Evolutionary conservation across 2,329 filamentous ascomycete genomes (phyloP), one percentile per base, ranked within the genome.

Genomic region (Colletotrichum aenigma): DNA sequence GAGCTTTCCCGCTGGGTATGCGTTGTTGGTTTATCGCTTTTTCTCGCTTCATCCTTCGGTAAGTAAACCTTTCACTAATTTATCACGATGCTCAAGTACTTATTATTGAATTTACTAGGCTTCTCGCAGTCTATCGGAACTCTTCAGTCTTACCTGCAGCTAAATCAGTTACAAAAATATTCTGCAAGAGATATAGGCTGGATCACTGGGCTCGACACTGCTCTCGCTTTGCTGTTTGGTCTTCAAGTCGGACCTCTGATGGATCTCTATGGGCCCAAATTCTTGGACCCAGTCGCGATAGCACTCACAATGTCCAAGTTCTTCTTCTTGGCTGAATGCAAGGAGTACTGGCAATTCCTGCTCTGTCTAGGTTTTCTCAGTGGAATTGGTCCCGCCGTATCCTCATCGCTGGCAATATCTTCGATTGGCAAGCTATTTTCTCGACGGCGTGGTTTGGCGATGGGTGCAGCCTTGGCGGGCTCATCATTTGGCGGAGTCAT

Each of bases 221-320:
- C 87, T 66, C 78, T 89, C 3, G 82, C 85, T 0, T 79, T 89
- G 0, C 83, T 87, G 16, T 80, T 87, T 3, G 87, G 86, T 7
- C 84, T 89, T 7, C 87, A 88, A 78, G 83, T 88, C 13, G 87
- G 88, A 0, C 88, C 88, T 4, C 71, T 89, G 7, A 88, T 89
- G 71, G 88, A 89, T 76, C 82, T 82, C 1, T 86, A 88, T 43
- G 88, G 87, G 0, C 86, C 88, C 1, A 81, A 84, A 8, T 72
- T 84, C 36, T 81, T 89, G 10, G 79, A 85, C 2, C 78, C 85
- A 6, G 74, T 81, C 18, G 87, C 86, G 7, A 82, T 83, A 1
- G 73, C 81, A 4, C 78, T 82, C 4, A 87, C 83, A 65, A 79
- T 87, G 4, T 74, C 81, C 7, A 85, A 84, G 56, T 86, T 88